Conservation (phyloP, 805 yeast species). For the Saccharomyces paradoxus region DNA sequence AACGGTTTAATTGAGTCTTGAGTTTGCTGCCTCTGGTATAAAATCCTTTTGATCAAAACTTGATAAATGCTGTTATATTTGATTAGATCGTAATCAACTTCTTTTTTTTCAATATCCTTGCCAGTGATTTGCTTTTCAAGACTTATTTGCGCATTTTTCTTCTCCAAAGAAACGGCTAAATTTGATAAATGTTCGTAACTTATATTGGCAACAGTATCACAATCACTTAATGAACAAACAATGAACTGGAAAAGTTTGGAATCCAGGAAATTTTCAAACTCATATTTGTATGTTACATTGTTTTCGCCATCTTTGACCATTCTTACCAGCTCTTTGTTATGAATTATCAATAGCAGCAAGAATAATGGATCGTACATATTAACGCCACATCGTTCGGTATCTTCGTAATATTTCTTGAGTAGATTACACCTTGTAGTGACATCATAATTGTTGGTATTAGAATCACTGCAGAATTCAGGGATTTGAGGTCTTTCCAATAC, state of each 20-base stretch:
- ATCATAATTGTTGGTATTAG: background rate
- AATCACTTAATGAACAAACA: slow-evolving; percentile 36
- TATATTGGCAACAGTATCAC: slow-evolving; percentile 28
- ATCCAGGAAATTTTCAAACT: slow-evolving; percentile 50
- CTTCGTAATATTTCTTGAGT: slow-evolving; percentile 20
- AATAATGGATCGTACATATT: slow-evolving; percentile 64
- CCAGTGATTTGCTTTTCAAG: slow-evolving; percentile 21
- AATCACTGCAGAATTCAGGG: slow-evolving; percentile 14
- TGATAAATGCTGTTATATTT: slow-evolving; percentile 52
- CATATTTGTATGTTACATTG: slow-evolving; percentile 30
- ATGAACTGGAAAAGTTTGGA: slow-evolving; percentile 44
- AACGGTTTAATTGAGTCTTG: slow-evolving; percentile 35
- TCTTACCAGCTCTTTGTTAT: slow-evolving; percentile 55
- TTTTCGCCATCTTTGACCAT: slow-evolving; percentile 27
- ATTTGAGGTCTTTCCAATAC: slow-evolving; percentile 22
- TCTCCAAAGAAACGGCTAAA: background rate
- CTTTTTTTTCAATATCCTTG: slow-evolving; percentile 37
- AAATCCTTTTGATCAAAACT: slow-evolving; percentile 40
- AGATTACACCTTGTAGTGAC: background rate
- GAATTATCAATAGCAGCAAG: slow-evolving; percentile 49
- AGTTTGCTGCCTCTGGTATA: slow-evolving; percentile 17
- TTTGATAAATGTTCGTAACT: background rate
- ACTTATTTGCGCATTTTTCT: background rate
- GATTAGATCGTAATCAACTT: slow-evolving; percentile 37
- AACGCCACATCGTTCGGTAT: slow-evolving; percentile 15